Evolutionary conservation across 148 eudicot genomes (phyloP), one percentile per base, ranked within the genome.

Genomic region (Persicaria tinctoria): DNA sequence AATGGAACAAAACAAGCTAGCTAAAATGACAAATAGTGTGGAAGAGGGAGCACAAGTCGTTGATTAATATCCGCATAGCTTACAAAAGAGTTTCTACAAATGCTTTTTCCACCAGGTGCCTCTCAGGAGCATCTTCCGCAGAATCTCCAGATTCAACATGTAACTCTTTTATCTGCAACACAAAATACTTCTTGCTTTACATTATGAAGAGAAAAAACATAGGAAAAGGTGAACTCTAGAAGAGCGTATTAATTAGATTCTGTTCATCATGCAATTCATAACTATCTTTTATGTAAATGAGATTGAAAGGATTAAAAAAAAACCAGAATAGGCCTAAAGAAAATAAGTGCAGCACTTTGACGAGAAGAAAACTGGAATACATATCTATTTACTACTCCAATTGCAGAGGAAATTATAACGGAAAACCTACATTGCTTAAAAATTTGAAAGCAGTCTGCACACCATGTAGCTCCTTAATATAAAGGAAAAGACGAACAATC

Each of bases 81-180:
- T 84, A 95, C 98, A 89, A 79, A 71, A 92, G 23, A 68, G 93
- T 82, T 77, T 92, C 98, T 70, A 95, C 88, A 86, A 90, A 95
- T 71, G 98, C 98, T 75, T 83, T 91, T 83, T 95, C 97, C 50
- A 95, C 95, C 51, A 88, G 92, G 83, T 92, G 91, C 82, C 83
- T 79, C 83, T 89, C 92, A 70, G 83, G 92, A 81, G 78, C 76
- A 78, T 95, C 97, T 76, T 89, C 98, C 20, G 73, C 83, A 32
- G 73, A 51, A 82, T 85, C 96, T 74, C 83, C 86, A 23, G 88
- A 86, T 68, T 92, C 96, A 3, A 77, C 38, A 32, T 84, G 84
- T 63, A 89, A 84, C 75, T 75, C 86, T 75, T 85, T 87, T 76
- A 87, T 78, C 93, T 89, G 82, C 71, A 70, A 70, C 5, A 57